A percentile compares a stretch with the other conserved stretches of the same genome.
Conservation (phyloP, 129 eudicot species). For the Saussurea involucrata region DNA sequence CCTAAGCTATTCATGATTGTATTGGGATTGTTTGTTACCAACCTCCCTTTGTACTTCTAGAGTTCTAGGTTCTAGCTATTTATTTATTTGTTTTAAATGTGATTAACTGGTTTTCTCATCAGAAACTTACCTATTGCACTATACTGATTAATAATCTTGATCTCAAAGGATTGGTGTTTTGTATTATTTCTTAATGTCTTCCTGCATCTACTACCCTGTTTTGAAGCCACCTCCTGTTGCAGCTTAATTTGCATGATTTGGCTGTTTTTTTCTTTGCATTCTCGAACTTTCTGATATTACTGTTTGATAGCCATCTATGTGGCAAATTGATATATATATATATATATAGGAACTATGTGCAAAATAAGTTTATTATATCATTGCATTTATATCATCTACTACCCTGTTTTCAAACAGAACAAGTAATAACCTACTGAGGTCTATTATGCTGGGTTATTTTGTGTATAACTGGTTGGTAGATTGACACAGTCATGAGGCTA, state of each 20-base stretch:
- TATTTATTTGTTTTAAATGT: not conserved
- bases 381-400: not conserved
- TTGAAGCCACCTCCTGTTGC: not conserved
- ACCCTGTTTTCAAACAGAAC: not conserved
- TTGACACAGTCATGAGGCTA: not conserved
- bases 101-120: not conserved
- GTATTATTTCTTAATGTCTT: not conserved
- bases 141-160: not conserved
- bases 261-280: not conserved
- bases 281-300: not conserved
- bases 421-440: not conserved
- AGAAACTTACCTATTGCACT: not conserved
- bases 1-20: not conserved
- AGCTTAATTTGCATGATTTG: not conserved
- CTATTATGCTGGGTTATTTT: not conserved
- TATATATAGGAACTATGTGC: not conserved
- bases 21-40: not conserved
- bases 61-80: not conserved
- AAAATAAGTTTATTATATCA: not conserved
- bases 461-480: not conserved
- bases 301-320: not conserved
- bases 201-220: not conserved
- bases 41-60: not conserved
- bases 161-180: not conserved
- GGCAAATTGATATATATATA: not conserved